Base-by-base conservation (phyloP, 805 yeast genomes). In the Yarrowia phangngaensis region DNA sequence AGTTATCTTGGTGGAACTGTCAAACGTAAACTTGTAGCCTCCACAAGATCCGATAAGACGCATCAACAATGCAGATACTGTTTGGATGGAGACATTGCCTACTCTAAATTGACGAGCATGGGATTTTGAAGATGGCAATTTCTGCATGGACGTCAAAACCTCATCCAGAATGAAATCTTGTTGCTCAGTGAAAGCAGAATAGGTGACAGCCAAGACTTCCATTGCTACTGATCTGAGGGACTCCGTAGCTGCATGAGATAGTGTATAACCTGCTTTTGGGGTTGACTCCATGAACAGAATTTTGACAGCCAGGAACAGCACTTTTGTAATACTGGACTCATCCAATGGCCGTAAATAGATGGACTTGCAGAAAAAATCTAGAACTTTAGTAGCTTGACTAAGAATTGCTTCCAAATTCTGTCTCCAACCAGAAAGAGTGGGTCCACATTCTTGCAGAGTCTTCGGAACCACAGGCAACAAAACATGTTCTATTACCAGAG, bases 151-250 rank as follows among this genome's bases (percentile, higher is more conserved):
- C 2, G 71, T 63, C 9, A 82, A 56, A 2, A 83, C 56, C 59
- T 86, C 92, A 47, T 74, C 74, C 6, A 84, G 56, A 4, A 86
- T 70, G 57, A 80, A 82, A 1, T 64, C 63, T 50, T 84, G 65
- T 57, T 86, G 94, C 30, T 71, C 73, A 33, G 43, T 24, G 14
- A 58, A 57, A 2, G 33, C 19, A 3, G 59, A 55, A 48, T 64
- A 65, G 4, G 67, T 60, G 4, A 57, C 52, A 0, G 51, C 9
- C 8, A 65, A 33, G 1, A 64, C 52, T 6, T 57, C 55, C 61
- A 56, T 52, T 1, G 53, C 50, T 3, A 58, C 19, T 27, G 54
- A 52, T 29, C 64, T 62, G 35, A 73, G 52, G 4, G 59, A 55
- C 12, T 66, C 67, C 4, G 63, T 59, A 6, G 51, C 53, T 2